phyloP scores from a whole-genome alignment of 2,329 filamentous ascomycete species.

The Penicillium aurantiogriseum region DNA sequence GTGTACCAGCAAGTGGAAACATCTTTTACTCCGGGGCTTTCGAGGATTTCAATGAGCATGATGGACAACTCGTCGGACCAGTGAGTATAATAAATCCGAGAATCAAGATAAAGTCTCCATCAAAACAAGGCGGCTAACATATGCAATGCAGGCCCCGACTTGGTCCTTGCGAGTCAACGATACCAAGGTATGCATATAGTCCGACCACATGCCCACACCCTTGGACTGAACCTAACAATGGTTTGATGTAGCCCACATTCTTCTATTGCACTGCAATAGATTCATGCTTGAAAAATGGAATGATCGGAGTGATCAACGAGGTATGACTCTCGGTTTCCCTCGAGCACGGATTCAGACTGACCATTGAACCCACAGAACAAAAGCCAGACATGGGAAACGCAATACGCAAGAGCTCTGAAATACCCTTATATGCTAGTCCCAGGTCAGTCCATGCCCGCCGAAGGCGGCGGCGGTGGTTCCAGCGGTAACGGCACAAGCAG shows the following conservation, averaged over 20 bases:
- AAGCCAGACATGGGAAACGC: conserved; percentile 50
- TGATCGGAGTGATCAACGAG: conserved; percentile 76
- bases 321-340: conserved; percentile 39
- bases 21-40: conserved; percentile 35
- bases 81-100: conserved; percentile 25
- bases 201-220: too few species aligned
- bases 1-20: conserved; percentile 52
- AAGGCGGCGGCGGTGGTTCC: conserved; percentile 44
- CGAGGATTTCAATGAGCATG: conserved; percentile 49
- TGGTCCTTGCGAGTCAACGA: conserved; percentile 54
- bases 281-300: conserved; percentile 64
- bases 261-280: conserved; percentile 68
- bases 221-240: not conserved
- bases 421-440: conserved; percentile 56
- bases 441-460: conserved; percentile 55
- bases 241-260: conserved; percentile 55
- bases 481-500: not conserved
- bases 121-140: not conserved
- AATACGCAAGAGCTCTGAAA: conserved; percentile 49
- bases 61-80: conserved; percentile 41
- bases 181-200: conserved; percentile 43
- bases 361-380: conserved; percentile 37
- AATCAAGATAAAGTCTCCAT: not conserved
- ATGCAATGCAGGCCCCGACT: conserved; percentile 32
- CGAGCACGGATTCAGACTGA: conserved; percentile 3